Conservation (phyloP, 2,329 filamentous ascomycete species). For the Cordyceps javanica region DNA sequence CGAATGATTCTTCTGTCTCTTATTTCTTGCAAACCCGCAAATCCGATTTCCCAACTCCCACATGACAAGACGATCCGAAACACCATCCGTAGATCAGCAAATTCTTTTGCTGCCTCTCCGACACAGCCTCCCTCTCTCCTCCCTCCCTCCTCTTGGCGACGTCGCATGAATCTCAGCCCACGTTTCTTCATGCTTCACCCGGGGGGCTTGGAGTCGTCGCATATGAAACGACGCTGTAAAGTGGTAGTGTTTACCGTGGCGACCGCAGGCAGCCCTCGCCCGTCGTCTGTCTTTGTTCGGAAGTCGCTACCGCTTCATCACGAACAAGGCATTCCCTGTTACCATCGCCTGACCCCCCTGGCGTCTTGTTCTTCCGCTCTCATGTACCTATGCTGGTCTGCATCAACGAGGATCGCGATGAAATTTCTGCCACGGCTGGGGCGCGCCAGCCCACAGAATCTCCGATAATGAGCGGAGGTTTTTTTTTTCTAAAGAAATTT, state of each 20-base stretch:
- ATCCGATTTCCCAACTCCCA: not conserved
- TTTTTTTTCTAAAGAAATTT: too few species aligned
- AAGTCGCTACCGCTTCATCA: too few species aligned
- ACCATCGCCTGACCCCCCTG: too few species aligned
- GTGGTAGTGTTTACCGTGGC: not conserved
- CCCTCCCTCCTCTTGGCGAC: not conserved
- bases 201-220: not conserved
- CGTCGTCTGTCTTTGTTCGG: not conserved
- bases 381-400: not conserved
- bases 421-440: not conserved
- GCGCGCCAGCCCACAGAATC: not conserved
- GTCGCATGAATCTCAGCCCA: not conserved
- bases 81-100: not conserved
- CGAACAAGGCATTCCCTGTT: too few species aligned
- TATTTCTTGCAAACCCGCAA: not conserved
- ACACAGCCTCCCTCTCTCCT: not conserved
- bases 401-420: not conserved
- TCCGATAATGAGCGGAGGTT: too few species aligned
- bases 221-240: not conserved
- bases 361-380: not conserved
- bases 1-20: not conserved
- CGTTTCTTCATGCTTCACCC: not conserved
- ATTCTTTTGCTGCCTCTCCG: not conserved
- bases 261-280: not conserved
- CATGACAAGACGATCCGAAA: not conserved